A percentile compares a stretch with the other conserved stretches of the same genome.
These are phyloP conservation scores for Pyricularia pennisetigena DNA, from an alignment of 2,329 filamentous ascomycete genomes.

Conservation along the genomic window DNA sequence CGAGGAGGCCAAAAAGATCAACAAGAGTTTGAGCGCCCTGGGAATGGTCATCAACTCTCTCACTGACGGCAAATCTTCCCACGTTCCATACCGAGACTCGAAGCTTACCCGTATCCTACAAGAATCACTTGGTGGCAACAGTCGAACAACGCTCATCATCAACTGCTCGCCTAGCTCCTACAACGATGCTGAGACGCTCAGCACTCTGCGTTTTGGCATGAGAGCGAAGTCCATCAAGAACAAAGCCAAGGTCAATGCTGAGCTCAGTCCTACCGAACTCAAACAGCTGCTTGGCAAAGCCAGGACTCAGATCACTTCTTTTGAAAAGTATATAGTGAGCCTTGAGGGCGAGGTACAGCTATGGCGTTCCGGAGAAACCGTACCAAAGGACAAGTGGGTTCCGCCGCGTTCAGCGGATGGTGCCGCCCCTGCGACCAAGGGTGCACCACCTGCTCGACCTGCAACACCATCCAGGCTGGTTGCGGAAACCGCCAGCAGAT, in stretches of 20 bases:
- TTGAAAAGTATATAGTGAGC: constrained; percentile 74
- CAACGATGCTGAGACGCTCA: constrained; percentile 90
- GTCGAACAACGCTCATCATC: constrained; percentile 94
- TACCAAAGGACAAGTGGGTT: constrained; percentile 85
- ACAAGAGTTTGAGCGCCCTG: constrained; percentile 95
- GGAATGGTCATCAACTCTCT: constrained; percentile 99
- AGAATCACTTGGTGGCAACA: constrained; percentile 96
- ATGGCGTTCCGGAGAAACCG: constrained; percentile 81
- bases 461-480: constrained; percentile 42
- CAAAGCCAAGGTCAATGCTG: constrained; percentile 99
- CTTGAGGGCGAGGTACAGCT: constrained; percentile 76
- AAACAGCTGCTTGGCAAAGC: constrained; percentile 89
- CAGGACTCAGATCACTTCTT: constrained; percentile 79
- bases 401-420: constrained; percentile 29
- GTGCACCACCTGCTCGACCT: constrained; percentile 42
- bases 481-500: constrained; percentile 40
- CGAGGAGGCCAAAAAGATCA: constrained; percentile 99
- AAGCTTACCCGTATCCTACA: constrained; percentile 96
- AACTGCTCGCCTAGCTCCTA: constrained; percentile 99
- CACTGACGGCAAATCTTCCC: constrained; percentile 93
- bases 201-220: constrained; percentile 89
- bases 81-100: constrained; percentile 94
- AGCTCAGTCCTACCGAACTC: constrained; percentile 90
- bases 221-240: constrained; percentile 98
- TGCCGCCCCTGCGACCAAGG: constrained; percentile 23